Conservation (phyloP, 106 monocot species). For the Dioscorea dumetorum region DNA sequence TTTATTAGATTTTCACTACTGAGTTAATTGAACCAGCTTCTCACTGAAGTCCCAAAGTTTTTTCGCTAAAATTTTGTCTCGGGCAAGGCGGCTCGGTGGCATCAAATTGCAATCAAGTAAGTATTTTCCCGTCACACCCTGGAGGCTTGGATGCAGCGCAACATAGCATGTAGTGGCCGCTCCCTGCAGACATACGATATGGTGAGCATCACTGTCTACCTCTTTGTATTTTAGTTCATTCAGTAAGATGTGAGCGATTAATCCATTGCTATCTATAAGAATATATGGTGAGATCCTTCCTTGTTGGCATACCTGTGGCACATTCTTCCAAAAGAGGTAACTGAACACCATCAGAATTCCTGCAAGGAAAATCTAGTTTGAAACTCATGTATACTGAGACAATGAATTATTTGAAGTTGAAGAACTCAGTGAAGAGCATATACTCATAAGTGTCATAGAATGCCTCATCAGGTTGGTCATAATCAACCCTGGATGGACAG, state of each 20-base stretch:
- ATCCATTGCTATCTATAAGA: not conserved
- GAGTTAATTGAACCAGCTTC: constrained; percentile 31
- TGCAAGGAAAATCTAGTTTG: constrained; percentile 25
- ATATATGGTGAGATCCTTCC: not conserved
- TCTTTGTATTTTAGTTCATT: not conserved
- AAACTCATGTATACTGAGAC: not conserved
- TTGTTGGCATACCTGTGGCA: constrained; percentile 61
- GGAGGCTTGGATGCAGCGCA: constrained; percentile 61
- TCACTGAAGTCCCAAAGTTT: constrained; percentile 82
- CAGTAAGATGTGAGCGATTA: not conserved
- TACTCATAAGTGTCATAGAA: constrained; percentile 72
- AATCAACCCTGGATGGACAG: constrained; percentile 89
- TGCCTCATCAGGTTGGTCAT: constrained; percentile 93
- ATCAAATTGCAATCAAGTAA: constrained; percentile 80
- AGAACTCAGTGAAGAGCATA: not conserved
- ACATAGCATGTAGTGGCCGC: constrained; percentile 90
- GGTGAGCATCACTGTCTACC: not conserved
- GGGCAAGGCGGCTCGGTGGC: constrained; percentile 35
- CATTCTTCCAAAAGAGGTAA: constrained; percentile 80
- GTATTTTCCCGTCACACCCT: constrained; percentile 71
- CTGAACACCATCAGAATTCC: constrained; percentile 47
- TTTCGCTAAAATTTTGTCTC: constrained; percentile 41
- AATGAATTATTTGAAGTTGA: not conserved
- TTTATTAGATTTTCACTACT: not conserved
- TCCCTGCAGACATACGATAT: constrained; percentile 33